Evolutionary conservation across 345 rosid genomes (phyloP).

Genomic region (Brassica napus): DNA sequence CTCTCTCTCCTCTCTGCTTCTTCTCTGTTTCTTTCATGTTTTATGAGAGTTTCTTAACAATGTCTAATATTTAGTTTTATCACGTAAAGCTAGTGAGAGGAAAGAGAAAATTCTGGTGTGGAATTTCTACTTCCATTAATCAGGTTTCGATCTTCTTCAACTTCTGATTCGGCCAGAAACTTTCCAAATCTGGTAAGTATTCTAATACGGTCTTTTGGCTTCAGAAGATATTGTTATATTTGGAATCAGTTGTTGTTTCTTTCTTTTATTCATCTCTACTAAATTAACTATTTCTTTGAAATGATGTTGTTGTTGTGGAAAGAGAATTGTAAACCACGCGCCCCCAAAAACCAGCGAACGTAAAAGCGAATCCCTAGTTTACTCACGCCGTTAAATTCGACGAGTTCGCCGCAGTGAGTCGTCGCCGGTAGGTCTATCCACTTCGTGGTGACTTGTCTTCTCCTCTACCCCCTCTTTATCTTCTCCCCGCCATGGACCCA

Average conservation of each 20-base stretch:
- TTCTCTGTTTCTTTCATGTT: constrained; percentile 36
- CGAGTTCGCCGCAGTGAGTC: too few species aligned
- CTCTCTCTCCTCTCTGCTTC: constrained; percentile 9
- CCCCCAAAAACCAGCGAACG: too few species aligned
- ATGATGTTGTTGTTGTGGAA: too few species aligned
- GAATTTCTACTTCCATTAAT: constrained; percentile 24
- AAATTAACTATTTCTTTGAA: not conserved
- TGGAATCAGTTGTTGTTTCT: constrained; percentile 6
- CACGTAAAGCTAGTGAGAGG: constrained; percentile 6
- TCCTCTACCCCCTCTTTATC: too few species aligned
- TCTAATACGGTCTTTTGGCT: not conserved
- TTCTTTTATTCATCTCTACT: not conserved
- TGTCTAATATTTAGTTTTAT: not conserved
- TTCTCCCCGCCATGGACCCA: too few species aligned
- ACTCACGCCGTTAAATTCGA: too few species aligned
- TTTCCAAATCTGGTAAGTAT: constrained; percentile 36
- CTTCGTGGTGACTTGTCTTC: too few species aligned
- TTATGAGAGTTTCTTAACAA: not conserved
- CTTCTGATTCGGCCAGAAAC: constrained; percentile 32
- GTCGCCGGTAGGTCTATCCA: too few species aligned
- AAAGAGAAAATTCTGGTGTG: constrained; percentile 15
- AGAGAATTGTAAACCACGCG: too few species aligned
- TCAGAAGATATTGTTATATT: constrained; percentile 17
- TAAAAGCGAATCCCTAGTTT: too few species aligned
- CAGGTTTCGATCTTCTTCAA: constrained; percentile 5